Evolutionary conservation across 2,329 filamentous ascomycete species (phyloP).

Genomic region (Fusarium sp.): DNA sequence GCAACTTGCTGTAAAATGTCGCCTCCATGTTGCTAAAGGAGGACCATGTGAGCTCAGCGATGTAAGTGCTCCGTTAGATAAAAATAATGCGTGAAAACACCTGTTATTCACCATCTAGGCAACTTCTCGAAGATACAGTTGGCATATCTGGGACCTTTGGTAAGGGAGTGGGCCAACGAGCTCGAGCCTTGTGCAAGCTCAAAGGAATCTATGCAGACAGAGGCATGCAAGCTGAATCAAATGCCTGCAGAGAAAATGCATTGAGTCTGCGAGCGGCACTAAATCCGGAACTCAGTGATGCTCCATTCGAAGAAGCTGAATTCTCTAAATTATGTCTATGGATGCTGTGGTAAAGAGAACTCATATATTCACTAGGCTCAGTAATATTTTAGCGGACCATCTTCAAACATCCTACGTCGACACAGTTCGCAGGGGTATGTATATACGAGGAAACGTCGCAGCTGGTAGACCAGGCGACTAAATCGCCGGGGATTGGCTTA

Average conservation of each 20-base stretch:
- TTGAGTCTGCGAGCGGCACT: conserved; percentile 25
- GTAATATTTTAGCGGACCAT: no score
- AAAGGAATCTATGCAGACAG: conserved; percentile 25
- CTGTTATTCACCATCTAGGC: conserved; percentile 16
- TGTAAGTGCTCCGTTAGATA: conserved; percentile 47
- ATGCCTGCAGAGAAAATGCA: conserved; percentile 24
- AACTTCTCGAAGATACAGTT: conserved; percentile 42
- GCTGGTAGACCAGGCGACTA: no score
- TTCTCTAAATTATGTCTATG: conserved; percentile 42
- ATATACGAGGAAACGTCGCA: no score
- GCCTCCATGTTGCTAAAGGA: conserved; percentile 37
- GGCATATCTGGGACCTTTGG: conserved; percentile 43
- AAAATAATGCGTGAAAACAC: conserved; percentile 5
- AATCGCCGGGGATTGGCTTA: background rate
- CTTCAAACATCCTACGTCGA: no score
- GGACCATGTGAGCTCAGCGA: conserved; percentile 33
- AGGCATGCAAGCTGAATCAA: conserved; percentile 10
- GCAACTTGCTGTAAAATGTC: conserved; percentile 45
- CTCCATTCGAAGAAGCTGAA: conserved; percentile 37
- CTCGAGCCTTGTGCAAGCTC: conserved; percentile 45
- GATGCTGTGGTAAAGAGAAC: conserved; percentile 38
- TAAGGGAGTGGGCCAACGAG: conserved; percentile 45
- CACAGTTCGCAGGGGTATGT: no score
- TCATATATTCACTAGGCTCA: background rate
- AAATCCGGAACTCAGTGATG: conserved; percentile 32